phyloP scores from a whole-genome alignment of 495 filamentous ascomycete genomes.

The Aspergillus coremiiformis region DNA sequence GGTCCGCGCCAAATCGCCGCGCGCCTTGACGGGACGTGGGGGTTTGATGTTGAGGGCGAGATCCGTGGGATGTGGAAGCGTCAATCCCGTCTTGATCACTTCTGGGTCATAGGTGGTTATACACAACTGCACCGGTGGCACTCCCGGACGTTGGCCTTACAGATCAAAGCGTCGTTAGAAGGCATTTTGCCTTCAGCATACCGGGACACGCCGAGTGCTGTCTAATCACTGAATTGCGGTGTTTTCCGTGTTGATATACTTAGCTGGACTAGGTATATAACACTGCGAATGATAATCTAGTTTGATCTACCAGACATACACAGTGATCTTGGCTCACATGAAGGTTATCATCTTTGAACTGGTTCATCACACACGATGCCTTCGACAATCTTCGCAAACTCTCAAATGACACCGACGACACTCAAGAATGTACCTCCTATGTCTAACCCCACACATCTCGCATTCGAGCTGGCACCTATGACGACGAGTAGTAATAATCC shows the following conservation, averaged over 20 bases:
- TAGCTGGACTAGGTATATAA: too few relatives aligned
- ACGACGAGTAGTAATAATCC: background rate
- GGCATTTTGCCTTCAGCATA: conserved; percentile 19
- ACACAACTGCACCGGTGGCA: conserved; percentile 27
- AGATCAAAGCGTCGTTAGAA: conserved; percentile 24
- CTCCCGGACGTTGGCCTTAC: conserved; percentile 30
- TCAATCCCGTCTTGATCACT: conserved; percentile 22
- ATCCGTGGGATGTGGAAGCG: conserved; percentile 31
- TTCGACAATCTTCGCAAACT: conserved; percentile 2
- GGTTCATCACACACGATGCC: background rate
- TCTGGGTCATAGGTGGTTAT: conserved; percentile 35
- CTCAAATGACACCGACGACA: conserved; percentile 3
- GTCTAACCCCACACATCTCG: conserved; percentile 1
- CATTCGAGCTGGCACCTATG: background rate
- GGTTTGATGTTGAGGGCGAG: conserved; percentile 33
- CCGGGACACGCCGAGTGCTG: conserved; percentile 2
- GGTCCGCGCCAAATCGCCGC: conserved; percentile 21
- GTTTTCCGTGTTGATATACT: too few relatives aligned
- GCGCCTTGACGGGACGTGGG: conserved; percentile 31
- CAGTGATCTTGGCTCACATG: too few relatives aligned
- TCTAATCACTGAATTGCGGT: too few relatives aligned
- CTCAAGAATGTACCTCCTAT: conserved; percentile 2
- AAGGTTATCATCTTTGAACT: too few relatives aligned
- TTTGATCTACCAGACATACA: too few relatives aligned
- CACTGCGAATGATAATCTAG: too few relatives aligned